Evolutionary conservation across 106 monocot species (phyloP).

Genomic region (Apostasia ramifera): DNA sequence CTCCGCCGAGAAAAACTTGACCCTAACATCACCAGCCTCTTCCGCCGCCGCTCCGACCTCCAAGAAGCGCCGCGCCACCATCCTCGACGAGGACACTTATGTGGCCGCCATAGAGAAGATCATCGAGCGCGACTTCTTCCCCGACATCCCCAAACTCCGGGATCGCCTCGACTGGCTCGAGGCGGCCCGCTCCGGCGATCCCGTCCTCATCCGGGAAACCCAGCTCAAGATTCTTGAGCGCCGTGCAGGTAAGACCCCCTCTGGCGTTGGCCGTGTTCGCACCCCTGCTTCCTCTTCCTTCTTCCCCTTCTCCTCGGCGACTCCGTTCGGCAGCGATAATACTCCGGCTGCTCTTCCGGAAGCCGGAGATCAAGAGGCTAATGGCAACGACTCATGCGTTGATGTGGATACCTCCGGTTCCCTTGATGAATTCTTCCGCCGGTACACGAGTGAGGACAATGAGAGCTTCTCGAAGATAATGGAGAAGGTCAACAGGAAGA

Average conservation of each 20-base stretch:
- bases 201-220: slow-evolving; percentile 77
- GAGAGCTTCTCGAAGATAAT: slow-evolving; percentile 80
- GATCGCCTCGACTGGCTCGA: slow-evolving; percentile 87
- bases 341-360: slow-evolving; percentile 6
- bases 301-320: slow-evolving; percentile 19
- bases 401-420: slow-evolving; percentile 32
- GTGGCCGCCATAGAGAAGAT: slow-evolving; percentile 72
- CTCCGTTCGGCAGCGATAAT: slow-evolving; percentile 31
- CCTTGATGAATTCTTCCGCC: slow-evolving; percentile 69
- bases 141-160: slow-evolving; percentile 72
- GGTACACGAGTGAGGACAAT: slow-evolving; percentile 95
- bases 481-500: slow-evolving; percentile 81
- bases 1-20: slow-evolving; percentile 1
- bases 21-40: slow-evolving; percentile 7
- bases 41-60: slow-evolving; percentile 15
- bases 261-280: slow-evolving; percentile 7
- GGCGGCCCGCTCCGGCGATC: slow-evolving; percentile 75
- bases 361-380: not conserved
- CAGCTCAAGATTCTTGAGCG: slow-evolving; percentile 98
- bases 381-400: not conserved
- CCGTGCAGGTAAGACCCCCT: slow-evolving; percentile 23
- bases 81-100: slow-evolving; percentile 75
- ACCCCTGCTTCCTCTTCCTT: slow-evolving; percentile 8
- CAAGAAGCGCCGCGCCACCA: slow-evolving; percentile 31
- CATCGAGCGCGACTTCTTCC: slow-evolving; percentile 96